Evolutionary conservation across 345 rosid species (phyloP).

Genomic region (Mallotus nudiflorus): DNA sequence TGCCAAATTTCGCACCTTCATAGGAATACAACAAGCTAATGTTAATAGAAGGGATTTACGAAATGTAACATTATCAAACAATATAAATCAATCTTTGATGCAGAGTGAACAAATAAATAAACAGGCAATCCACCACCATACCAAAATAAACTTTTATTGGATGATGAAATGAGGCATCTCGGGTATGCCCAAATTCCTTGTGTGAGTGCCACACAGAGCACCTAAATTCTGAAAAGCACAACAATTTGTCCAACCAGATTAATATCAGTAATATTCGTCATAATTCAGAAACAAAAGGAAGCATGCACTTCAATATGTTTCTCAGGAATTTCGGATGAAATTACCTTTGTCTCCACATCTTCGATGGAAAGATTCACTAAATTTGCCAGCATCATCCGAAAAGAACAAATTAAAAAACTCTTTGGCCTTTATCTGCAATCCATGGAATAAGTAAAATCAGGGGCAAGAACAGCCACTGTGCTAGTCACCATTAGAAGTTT

Average conservation of each 20-base stretch:
- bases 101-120: slow-evolving; percentile 9
- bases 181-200: slow-evolving; percentile 71
- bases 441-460: slow-evolving; percentile 17
- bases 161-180: slow-evolving; percentile 85
- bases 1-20: slow-evolving; percentile 88
- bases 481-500: not conserved
- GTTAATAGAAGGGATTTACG: slow-evolving; percentile 1
- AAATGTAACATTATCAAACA: slow-evolving; percentile 2
- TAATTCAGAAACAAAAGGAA: not conserved
- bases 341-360: slow-evolving; percentile 94
- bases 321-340: slow-evolving; percentile 14
- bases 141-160: slow-evolving; percentile 96
- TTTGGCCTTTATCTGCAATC: slow-evolving; percentile 76
- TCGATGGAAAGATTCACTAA: slow-evolving; percentile 74
- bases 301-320: slow-evolving; percentile 8
- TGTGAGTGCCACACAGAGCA: slow-evolving; percentile 76
- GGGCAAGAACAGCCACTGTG: not conserved
- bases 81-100: not conserved
- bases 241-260: slow-evolving; percentile 11
- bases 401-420: slow-evolving; percentile 73
- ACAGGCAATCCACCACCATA: slow-evolving; percentile 29
- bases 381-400: slow-evolving; percentile 63
- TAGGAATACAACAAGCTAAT: slow-evolving; percentile 13
- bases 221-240: slow-evolving; percentile 61
- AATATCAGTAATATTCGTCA: slow-evolving; percentile 17